Percentiles rank a stretch among this genome's conserved stretches.
phyloP scores from a whole-genome alignment of 495 filamentous ascomycete species.

The Terfezia claveryi region DNA sequence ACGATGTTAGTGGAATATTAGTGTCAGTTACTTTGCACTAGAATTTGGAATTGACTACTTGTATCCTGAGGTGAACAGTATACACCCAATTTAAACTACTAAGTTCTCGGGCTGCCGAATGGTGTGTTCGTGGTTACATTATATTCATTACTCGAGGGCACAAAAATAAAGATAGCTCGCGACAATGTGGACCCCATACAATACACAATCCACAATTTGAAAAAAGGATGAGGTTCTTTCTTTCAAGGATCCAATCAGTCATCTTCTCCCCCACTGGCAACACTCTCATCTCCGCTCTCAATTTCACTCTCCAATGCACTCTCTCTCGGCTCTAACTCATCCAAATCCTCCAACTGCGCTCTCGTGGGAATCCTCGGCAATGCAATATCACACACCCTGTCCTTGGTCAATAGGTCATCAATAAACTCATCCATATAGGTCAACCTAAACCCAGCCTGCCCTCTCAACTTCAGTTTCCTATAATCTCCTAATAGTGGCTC shows the following conservation, averaged over 20 bases:
- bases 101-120: no score
- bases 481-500: conserved; percentile 70
- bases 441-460: conserved; percentile 45
- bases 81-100: no score
- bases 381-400: conserved; percentile 75
- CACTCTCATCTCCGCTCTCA: conserved; percentile 37
- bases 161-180: no score
- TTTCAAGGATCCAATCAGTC: background rate
- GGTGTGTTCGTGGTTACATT: no score
- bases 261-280: conserved; percentile 20
- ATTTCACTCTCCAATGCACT: conserved; percentile 66
- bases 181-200: background rate
- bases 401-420: conserved; percentile 74
- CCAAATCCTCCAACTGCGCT: conserved; percentile 70
- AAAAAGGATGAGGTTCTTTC: conserved; percentile 4
- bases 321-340: conserved; percentile 60
- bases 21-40: no score
- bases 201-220: background rate
- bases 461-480: conserved; percentile 57
- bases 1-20: no score
- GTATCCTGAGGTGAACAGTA: no score
- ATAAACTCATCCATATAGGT: conserved; percentile 85
- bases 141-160: no score
- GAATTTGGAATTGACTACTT: no score
- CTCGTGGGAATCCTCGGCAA: conserved; percentile 77